Evolutionary conservation across 1,284 basidiomycete species (phyloP).

Genomic region (Ganoderma resinaceum): DNA sequence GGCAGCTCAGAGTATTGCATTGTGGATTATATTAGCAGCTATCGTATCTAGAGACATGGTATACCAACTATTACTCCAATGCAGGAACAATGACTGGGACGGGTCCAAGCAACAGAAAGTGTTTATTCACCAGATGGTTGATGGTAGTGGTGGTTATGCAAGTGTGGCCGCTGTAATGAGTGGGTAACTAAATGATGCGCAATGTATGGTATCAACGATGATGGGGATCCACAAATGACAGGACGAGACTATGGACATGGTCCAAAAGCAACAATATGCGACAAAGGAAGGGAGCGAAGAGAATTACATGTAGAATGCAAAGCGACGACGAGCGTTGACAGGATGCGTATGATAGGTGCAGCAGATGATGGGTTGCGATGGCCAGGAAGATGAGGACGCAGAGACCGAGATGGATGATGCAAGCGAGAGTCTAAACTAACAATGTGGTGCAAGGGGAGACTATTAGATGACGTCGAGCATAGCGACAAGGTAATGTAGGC

Average conservation of each 20-base stretch:
- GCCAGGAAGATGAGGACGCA: background rate
- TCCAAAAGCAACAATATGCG: slow-evolving; percentile 33
- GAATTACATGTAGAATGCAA: slow-evolving; percentile 30
- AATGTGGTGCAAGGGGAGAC: slow-evolving; percentile 6
- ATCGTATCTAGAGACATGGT: slow-evolving; percentile 23
- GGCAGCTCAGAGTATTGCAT: slow-evolving; percentile 13
- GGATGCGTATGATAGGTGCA: slow-evolving; percentile 18
- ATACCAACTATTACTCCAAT: slow-evolving; percentile 21
- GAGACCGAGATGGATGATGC: slow-evolving; percentile 13
- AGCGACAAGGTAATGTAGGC: slow-evolving; percentile 24
- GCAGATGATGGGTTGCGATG: slow-evolving; percentile 11
- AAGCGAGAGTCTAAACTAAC: slow-evolving; percentile 7
- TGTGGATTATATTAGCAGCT: slow-evolving; percentile 27
- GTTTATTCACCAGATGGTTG: slow-evolving; percentile 1
- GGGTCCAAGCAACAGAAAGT: slow-evolving; percentile 5
- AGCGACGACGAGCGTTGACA: slow-evolving; percentile 26
- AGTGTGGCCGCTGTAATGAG: slow-evolving; percentile 20
- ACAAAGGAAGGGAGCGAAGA: slow-evolving; percentile 28
- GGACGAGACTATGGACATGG: slow-evolving; percentile 24
- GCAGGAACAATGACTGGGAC: slow-evolving; percentile 21
- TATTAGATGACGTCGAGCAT: slow-evolving; percentile 10
- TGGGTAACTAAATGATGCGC: slow-evolving; percentile 32
- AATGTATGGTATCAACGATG: slow-evolving; percentile 32
- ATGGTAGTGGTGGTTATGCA: slow-evolving; percentile 18
- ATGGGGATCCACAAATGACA: slow-evolving; percentile 8